Conservation (phyloP, 2,329 filamentous ascomycete genomes). For the Talaromyces atroroseus region DNA sequence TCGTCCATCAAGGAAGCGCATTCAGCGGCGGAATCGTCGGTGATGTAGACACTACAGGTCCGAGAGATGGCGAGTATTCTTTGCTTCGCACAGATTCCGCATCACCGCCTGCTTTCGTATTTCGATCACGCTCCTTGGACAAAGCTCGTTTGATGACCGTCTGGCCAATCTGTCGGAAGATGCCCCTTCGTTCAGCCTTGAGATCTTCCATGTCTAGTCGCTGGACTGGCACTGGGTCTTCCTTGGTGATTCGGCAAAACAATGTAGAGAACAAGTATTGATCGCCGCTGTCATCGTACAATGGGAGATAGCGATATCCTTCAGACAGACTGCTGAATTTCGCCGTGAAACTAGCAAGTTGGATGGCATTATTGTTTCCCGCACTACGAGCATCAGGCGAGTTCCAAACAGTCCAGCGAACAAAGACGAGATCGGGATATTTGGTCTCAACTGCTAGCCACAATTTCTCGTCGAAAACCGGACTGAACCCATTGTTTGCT, state of each 20-base stretch:
- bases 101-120: conserved; percentile 24
- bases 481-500: conserved; percentile 88
- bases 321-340: conserved; percentile 86
- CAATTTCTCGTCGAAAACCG: conserved; percentile 74
- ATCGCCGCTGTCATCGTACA: conserved; percentile 83
- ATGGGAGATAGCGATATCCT: conserved; percentile 85
- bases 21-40: conserved; percentile 27
- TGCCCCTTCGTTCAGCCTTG: conserved; percentile 36
- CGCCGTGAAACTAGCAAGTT: conserved; percentile 84
- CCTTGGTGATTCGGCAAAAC: conserved; percentile 78
- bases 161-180: conserved; percentile 39
- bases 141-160: conserved; percentile 40
- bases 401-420: conserved; percentile 87
- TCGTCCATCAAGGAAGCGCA: not conserved
- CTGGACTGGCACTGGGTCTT: conserved; percentile 44
- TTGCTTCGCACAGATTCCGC: conserved; percentile 21
- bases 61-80: conserved; percentile 30
- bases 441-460: conserved; percentile 84
- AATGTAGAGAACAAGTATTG: conserved; percentile 92
- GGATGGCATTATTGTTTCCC: conserved; percentile 55
- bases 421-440: conserved; percentile 86
- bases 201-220: conserved; percentile 35
- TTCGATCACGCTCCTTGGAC: conserved; percentile 35
- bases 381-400: conserved; percentile 69
- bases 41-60: conserved; percentile 31